These are phyloP conservation scores for Mortierella alpina DNA, from an alignment of 192 early-diverging fungal species.

Conservation along the genomic window DNA sequence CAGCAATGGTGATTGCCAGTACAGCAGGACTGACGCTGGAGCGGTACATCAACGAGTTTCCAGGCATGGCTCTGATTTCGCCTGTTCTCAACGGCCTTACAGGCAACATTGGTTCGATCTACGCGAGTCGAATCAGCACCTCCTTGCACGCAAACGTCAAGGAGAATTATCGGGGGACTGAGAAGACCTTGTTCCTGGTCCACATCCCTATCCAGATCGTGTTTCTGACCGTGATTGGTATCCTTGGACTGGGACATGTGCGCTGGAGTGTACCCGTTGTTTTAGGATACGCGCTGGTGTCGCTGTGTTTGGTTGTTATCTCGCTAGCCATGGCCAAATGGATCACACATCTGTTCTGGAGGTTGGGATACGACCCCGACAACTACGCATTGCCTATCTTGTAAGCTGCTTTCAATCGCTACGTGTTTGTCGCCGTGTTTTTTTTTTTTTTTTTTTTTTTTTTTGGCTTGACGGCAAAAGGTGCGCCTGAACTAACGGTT, in stretches of 20 bases:
- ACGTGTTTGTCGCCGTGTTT: too few species aligned
- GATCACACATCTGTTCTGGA: conserved; percentile 71
- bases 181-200: conserved; percentile 71
- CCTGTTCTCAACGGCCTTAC: conserved; percentile 76
- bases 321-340: conserved; percentile 67
- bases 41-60: conserved; percentile 71
- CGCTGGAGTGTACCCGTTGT: conserved; percentile 22
- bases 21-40: conserved; percentile 76
- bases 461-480: neutral
- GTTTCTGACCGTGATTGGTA: conserved; percentile 57
- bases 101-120: conserved; percentile 86
- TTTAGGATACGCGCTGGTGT: conserved; percentile 13
- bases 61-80: conserved; percentile 73
- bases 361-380: conserved; percentile 80
- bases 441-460: neutral
- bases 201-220: conserved; percentile 76
- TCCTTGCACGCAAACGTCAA: conserved; percentile 67
- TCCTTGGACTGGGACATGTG: conserved; percentile 26
- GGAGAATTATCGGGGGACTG: conserved; percentile 61
- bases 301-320: conserved; percentile 49
- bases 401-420: conserved; percentile 52
- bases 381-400: conserved; percentile 74
- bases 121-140: conserved; percentile 80
- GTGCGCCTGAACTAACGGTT: too few species aligned
- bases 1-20: conserved; percentile 79